These are phyloP conservation scores for Pythium rhizo-oryzae DNA, from an alignment of 352 stramenopile genomes.

Conservation along the genomic window DNA sequence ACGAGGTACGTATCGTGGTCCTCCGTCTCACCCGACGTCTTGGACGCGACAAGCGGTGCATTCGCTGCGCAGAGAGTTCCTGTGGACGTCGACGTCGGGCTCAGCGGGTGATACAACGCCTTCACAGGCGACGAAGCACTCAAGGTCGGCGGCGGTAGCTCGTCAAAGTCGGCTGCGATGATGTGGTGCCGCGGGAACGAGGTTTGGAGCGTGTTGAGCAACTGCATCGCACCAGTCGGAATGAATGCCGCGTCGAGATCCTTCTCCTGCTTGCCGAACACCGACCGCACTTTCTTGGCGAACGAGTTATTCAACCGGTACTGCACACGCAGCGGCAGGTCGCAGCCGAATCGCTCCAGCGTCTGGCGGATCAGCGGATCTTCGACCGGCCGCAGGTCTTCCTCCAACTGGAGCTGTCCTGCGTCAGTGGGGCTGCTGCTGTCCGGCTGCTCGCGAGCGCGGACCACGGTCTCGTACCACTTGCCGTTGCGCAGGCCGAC, in stretches of 20 bases:
- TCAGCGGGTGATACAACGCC: constrained; percentile 62
- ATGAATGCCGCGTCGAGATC: constrained; percentile 81
- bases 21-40: constrained; percentile 67
- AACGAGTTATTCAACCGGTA: constrained; percentile 65
- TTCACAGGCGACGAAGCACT: constrained; percentile 50
- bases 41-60: constrained; percentile 87
- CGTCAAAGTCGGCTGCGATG: constrained; percentile 90
- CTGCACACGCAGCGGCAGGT: constrained; percentile 61
- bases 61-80: constrained; percentile 80
- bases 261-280: constrained; percentile 54
- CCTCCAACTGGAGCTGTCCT: constrained; percentile 34
- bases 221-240: constrained; percentile 85
- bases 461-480: constrained; percentile 77
- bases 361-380: constrained; percentile 80
- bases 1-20: constrained; percentile 91
- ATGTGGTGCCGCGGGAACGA: constrained; percentile 87
- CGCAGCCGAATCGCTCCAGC: constrained; percentile 70
- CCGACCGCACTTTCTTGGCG: constrained; percentile 49
- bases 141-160: constrained; percentile 74
- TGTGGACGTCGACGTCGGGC: constrained; percentile 61
- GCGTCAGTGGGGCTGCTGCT: neutral
- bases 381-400: constrained; percentile 52
- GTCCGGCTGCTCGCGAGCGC: constrained; percentile 23
- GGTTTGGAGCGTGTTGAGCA: constrained; percentile 78
- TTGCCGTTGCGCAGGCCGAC: constrained; percentile 72